A percentile compares a stretch with the other conserved stretches of the same genome.
Conservation (phyloP, 164 flowering plant species). For the Stephania cephalantha region DNA sequence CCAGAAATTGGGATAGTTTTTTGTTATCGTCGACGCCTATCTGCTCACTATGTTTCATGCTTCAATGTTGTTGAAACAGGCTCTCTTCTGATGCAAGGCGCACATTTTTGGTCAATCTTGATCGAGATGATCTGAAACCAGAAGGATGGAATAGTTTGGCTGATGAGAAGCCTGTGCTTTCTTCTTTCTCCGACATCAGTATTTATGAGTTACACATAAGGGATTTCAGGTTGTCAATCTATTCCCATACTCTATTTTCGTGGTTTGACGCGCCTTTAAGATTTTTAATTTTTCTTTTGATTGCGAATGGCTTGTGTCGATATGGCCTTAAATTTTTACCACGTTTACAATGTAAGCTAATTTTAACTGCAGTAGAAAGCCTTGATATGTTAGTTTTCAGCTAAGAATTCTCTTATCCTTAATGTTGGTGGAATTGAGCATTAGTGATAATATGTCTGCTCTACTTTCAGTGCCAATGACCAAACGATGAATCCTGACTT, state of each 20-base stretch:
- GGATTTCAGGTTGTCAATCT: slow-evolving; percentile 66
- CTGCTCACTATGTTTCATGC: neutral
- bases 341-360: neutral
- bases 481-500: slow-evolving; percentile 47
- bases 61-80: slow-evolving; percentile 37
- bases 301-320: neutral
- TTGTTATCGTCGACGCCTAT: neutral
- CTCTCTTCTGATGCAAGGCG: slow-evolving; percentile 70
- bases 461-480: slow-evolving; percentile 65
- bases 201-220: slow-evolving; percentile 91
- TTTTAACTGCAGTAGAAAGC: neutral
- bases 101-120: slow-evolving; percentile 65
- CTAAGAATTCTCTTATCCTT: neutral
- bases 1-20: neutral
- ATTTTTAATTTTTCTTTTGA: neutral
- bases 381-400: slow-evolving; percentile 1
- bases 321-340: neutral
- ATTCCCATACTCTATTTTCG: neutral
- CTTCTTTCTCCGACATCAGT: slow-evolving; percentile 71
- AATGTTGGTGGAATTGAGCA: neutral
- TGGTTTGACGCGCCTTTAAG: neutral
- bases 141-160: slow-evolving; percentile 75
- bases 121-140: slow-evolving; percentile 59
- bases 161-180: slow-evolving; percentile 65
- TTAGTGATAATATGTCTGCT: slow-evolving; percentile 4